Base-by-base conservation (phyloP, 2,329 filamentous ascomycete genomes). In the Colletotrichum australisinense region DNA sequence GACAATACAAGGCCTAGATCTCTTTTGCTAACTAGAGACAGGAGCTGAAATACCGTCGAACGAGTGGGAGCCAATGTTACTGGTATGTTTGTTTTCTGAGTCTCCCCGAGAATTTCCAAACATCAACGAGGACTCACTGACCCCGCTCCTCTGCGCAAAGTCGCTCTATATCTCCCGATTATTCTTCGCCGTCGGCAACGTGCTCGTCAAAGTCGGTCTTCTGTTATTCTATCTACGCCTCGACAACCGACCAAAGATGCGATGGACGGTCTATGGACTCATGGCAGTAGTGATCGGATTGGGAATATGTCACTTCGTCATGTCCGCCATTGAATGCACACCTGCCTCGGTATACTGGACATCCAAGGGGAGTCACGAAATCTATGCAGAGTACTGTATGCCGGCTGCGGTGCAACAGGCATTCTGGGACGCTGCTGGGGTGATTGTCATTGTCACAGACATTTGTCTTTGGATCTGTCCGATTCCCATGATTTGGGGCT, bases 381-480 rank as follows among this genome's bases (percentile, higher is more conserved):
- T 63, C 1, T 69, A 63, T 5, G 38, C 38, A 52, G 9, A 22
- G n/a, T 32, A 56, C n/a, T 69, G 67, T 32, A 63, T 69, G 49
- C 12, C 12, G 16, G 49, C 22, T n/a, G 28, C 58, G 1, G 56
- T 24, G 30, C 67, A 69, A 1, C 59, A 69, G 19, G 52, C 32
- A 12, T 63, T 69, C 24, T 63, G 67, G 67, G 67, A 69, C 32
- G 67, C 58, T 24, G 49, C 58, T 1, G 67, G 67, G 12, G 35
- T 63, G 26, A 57, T 62, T 16, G 58, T 69, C 16, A 63, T 69
- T 7, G 26, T 69, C 26, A 69, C 67, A 1, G 67, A 63, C n/a
- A 69, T 69, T 26, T 63, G 58, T 28, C 67, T 69, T 24, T 69
- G 67, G 67, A 8, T 22, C 1, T 69, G 67, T 14, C 67, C 67